A percentile compares a stretch with the other conserved stretches of the same genome.
phyloP scores from a whole-genome alignment of 148 eudicot genomes.

The Chenopodium quinoa region DNA sequence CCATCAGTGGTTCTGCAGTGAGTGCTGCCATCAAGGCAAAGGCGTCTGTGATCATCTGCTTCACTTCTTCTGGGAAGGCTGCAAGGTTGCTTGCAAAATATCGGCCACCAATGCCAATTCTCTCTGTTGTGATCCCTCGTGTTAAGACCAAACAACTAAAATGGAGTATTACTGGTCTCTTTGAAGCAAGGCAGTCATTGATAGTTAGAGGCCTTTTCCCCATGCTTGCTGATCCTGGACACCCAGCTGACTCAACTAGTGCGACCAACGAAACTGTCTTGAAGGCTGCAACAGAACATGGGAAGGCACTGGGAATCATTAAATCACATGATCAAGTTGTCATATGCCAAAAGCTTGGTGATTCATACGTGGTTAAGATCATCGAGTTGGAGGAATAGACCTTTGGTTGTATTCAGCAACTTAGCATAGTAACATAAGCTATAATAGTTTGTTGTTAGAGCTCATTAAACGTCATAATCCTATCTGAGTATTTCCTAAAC shows the following conservation, averaged over 20 bases:
- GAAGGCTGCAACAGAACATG: slow-evolving; percentile 86
- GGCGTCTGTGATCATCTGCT: slow-evolving; percentile 93
- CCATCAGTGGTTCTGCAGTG: slow-evolving; percentile 50
- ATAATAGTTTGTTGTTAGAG: background rate
- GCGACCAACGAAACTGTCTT: slow-evolving; percentile 74
- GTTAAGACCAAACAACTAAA: slow-evolving; percentile 76
- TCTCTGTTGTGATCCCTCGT: slow-evolving; percentile 90
- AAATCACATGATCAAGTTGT: slow-evolving; percentile 87
- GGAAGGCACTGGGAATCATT: slow-evolving; percentile 69
- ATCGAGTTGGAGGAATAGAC: slow-evolving; percentile 81
- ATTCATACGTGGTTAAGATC: slow-evolving; percentile 84
- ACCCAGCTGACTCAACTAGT: slow-evolving; percentile 77
- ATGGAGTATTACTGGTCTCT: slow-evolving; percentile 93
- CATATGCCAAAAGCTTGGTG: slow-evolving; percentile 85
- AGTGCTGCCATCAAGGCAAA: slow-evolving; percentile 90
- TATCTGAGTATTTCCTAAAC: too few species aligned
- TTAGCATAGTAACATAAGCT: too few species aligned
- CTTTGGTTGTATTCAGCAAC: background rate
- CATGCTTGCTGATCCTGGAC: slow-evolving; percentile 97
- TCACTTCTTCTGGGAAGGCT: slow-evolving; percentile 95
- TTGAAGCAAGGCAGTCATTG: slow-evolving; percentile 97
- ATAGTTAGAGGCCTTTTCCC: slow-evolving; percentile 92
- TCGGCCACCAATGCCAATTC: slow-evolving; percentile 93
- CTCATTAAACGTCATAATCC: background rate
- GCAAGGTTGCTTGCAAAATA: slow-evolving; percentile 96